Base-by-base conservation (phyloP, 805 yeast species). In the Saturnispora dispora region DNA sequence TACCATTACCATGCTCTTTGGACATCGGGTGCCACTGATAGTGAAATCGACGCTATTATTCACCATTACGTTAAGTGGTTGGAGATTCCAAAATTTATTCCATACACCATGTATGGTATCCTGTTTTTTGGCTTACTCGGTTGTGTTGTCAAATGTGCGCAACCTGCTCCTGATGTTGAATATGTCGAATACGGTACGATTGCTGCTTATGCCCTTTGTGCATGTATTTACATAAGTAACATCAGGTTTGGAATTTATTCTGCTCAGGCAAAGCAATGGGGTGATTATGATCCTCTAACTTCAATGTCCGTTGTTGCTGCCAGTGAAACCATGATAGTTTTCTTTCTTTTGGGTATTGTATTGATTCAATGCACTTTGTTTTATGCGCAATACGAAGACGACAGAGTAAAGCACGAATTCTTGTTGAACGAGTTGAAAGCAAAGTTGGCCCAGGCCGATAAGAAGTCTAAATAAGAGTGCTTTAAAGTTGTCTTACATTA, bases 261-360 rank as follows among this genome's bases (percentile, higher is more conserved):
- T 52, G 79, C 88, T 50, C 59, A 80, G 27, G 67, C 76, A 52
- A 90, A 89, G 43, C 73, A 80, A 54, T 91, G 98, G 98, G 98
- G 96, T 58, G 98, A 91, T 48, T 96, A 93, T 47, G 87, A 86
- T 61, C 81, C 78, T 64, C 74, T 75, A 54, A 87, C 95, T 22
- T 98, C 98, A 30, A 69, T 91, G 61, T 88, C 87, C 57, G 96
- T 93, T 39, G 79, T 93, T 62, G 96, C 93, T 40, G 97, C 98
- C 5, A 82, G 93, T 28, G 83, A 84, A 68, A 76, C 84, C 37
- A 83, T 91, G 74, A 74, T 87, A 58, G 79, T 85, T 8, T 65
- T 88, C 50, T 73, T 85, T 17, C 71, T 90, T 48, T 63, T 79
- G 22, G 97, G 96, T 57, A 85, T 89, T n/a, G 69, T 89, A 42